A percentile compares a stretch with the other conserved stretches of the same genome.
These are phyloP conservation scores for Boletus reticuloceps DNA, from an alignment of 768 basidiomycete genomes.

Conservation along the genomic window DNA sequence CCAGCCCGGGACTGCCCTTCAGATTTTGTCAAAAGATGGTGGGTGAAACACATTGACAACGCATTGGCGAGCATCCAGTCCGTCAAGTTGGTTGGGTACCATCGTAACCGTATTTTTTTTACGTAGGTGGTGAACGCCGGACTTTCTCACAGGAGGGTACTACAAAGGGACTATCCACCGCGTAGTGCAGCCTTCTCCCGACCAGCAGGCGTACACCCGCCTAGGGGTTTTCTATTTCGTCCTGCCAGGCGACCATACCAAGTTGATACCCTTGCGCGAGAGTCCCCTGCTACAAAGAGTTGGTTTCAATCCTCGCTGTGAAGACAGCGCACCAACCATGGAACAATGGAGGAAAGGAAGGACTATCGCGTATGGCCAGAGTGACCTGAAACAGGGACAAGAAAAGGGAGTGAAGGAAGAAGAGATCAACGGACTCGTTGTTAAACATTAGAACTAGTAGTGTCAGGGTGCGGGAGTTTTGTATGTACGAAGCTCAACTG, in stretches of 20 bases:
- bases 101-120: no score
- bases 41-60: conserved; percentile 58
- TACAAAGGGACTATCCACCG: conserved; percentile 62
- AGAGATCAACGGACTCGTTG: conserved; percentile 49
- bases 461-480: background rate
- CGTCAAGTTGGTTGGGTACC: background rate
- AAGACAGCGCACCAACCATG: conserved; percentile 48
- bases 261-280: conserved; percentile 42
- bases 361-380: conserved; percentile 51
- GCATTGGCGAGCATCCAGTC: conserved; percentile 40
- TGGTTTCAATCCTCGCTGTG: conserved; percentile 39
- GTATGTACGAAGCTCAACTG: background rate
- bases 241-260: conserved; percentile 48
- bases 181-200: conserved; percentile 55
- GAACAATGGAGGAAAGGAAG: conserved; percentile 51
- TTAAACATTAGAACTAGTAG: conserved; percentile 57
- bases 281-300: conserved; percentile 48
- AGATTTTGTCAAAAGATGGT: conserved; percentile 54
- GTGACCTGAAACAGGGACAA: conserved; percentile 38
- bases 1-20: conserved; percentile 57
- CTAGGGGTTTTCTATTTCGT: conserved; percentile 60
- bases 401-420: conserved; percentile 53
- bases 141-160: conserved; percentile 54
- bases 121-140: conserved; percentile 53
- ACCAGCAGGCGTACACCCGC: conserved; percentile 48